Conservation (phyloP, 2,329 filamentous ascomycete genomes). For the Penicillium sp. region DNA sequence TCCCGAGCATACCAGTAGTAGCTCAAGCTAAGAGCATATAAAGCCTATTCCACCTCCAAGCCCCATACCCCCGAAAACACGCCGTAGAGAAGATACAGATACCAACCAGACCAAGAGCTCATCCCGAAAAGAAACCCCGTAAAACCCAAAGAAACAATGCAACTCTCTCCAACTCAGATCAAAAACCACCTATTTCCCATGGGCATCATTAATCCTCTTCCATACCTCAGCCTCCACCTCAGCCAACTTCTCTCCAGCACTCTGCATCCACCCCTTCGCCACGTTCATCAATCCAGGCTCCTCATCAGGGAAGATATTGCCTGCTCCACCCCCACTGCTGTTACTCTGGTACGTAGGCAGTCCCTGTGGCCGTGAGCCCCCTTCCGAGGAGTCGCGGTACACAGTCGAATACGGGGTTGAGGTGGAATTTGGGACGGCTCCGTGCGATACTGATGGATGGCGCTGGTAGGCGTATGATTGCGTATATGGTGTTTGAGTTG, state of each 20-base stretch:
- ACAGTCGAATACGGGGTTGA: conserved; percentile 28
- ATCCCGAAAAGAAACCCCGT: background rate
- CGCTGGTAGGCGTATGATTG: conserved; percentile 18
- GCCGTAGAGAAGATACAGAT: background rate
- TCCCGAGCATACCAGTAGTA: background rate
- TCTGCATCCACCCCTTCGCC: conserved; percentile 45
- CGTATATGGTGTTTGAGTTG: conserved; percentile 28
- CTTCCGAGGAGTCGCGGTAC: conserved; percentile 21
- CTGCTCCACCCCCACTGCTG: conserved; percentile 14
- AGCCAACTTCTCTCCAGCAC: conserved; percentile 41
- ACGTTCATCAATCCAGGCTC: conserved; percentile 39
- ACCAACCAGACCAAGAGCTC: background rate
- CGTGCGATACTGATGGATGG: conserved; percentile 5
- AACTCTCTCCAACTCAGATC: background rate
- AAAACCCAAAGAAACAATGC: background rate
- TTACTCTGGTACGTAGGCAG: conserved; percentile 16
- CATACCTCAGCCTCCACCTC: conserved; percentile 50
- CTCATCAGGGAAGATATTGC: conserved; percentile 20
- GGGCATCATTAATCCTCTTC: conserved; percentile 46
- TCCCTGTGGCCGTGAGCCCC: conserved; percentile 1
- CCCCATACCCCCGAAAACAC: background rate
- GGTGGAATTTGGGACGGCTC: conserved; percentile 21
- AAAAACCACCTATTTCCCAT: conserved; percentile 17
- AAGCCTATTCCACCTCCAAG: too few relatives aligned
- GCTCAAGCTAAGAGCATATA: too few relatives aligned